A percentile compares a stretch with the other conserved stretches of the same genome.
phyloP scores from a whole-genome alignment of 179 eudicot genomes.

The Spergularia azorica region DNA sequence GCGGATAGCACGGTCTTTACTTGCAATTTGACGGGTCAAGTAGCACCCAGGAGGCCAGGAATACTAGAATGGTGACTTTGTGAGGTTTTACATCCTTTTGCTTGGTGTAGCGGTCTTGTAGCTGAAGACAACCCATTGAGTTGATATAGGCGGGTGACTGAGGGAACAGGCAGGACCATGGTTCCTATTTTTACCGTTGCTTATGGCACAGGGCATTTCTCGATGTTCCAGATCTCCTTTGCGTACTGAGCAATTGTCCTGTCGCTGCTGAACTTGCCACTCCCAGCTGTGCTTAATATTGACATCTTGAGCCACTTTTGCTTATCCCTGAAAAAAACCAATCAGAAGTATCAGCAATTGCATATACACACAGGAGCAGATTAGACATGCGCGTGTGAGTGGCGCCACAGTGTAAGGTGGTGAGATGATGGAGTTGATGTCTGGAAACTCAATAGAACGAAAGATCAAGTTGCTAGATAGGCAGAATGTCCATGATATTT shows the following conservation, averaged over 20 bases:
- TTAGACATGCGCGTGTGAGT: background rate
- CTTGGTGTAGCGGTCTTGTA: too few species aligned
- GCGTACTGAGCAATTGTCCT: slow-evolving; percentile 93
- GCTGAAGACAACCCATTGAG: too few species aligned
- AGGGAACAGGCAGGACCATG: too few species aligned
- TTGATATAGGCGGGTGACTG: too few species aligned
- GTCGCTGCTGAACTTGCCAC: slow-evolving; percentile 98
- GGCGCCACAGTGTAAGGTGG: background rate
- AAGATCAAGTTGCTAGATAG: too few species aligned
- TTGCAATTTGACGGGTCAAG: too few species aligned
- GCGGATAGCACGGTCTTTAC: too few species aligned
- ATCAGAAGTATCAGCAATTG: background rate
- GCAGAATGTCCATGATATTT: too few species aligned
- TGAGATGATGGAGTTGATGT: background rate
- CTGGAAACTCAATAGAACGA: background rate
- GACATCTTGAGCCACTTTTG: slow-evolving; percentile 97
- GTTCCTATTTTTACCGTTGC: too few species aligned
- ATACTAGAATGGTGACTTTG: too few species aligned
- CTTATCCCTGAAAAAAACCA: slow-evolving; percentile 60
- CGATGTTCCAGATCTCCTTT: slow-evolving; percentile 87
- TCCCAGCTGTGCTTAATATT: slow-evolving; percentile 91
- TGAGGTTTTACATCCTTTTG: too few species aligned
- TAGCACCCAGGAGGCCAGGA: too few species aligned
- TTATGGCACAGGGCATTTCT: slow-evolving; percentile 63
- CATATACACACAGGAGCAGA: background rate